Base-by-base conservation (phyloP, 352 stramenopile species). In the Elongisporangium senticosum region DNA sequence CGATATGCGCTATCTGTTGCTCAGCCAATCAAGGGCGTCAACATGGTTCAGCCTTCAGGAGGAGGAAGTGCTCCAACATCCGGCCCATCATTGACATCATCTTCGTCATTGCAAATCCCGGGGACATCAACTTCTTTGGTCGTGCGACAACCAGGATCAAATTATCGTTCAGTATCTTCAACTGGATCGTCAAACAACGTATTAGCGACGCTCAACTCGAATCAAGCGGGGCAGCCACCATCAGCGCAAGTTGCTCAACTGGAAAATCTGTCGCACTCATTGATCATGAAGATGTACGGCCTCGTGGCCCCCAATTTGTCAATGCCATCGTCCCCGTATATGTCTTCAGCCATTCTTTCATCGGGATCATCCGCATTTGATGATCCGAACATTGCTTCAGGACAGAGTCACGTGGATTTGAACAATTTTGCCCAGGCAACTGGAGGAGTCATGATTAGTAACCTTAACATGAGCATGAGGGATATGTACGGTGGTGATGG, bases 271-370 rank as follows among this genome's bases (percentile, higher is more conserved):
- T 89, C 83, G 0, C 62, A 93, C 15, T 80, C 80, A 1, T 63
- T 89, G 7, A 85, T 95, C 21, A 76, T 90, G 47, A 86, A 86
- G 40, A 90, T 93, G 79, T 95, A 95, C 55, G 87, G 83, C 10
- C 72, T 95, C 1, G 78, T 89, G 33, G 75, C 83, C 13, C 83
- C 83, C 33, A 89, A 81, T 40, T 10, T 43, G 33, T 43, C 33
- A 17, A 72, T 86, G 11, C 78, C 78, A 10, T 68, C 79, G 11
- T 71, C 72, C 14, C 64, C 75, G 13, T 74, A 83, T 21, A 74
- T 68, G 20, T 52, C 49, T 5, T 55, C 58, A 14, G 5, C 52
- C 8, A 58, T 62, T 49, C 26, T 40, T 10, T 19, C 37, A 17
- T 55, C 55, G 4, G 60, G 49, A n/a, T 37, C 23, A 7, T 24